Evolutionary conservation across 1,284 basidiomycete genomes (phyloP).

Genomic region (Coniferiporia weirii): DNA sequence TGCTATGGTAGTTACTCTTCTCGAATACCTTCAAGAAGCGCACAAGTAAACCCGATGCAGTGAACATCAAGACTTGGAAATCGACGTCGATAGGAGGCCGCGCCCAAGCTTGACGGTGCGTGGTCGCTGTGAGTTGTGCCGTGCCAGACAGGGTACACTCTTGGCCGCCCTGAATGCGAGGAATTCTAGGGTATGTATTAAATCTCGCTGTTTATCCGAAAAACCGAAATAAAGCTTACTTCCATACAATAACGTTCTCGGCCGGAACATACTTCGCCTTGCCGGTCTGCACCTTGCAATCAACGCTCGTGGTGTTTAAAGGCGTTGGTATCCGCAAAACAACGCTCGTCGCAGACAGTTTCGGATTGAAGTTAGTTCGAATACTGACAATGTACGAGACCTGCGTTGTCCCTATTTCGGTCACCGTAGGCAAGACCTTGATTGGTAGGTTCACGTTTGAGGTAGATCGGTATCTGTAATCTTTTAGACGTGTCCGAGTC

Average conservation of each 20-base stretch:
- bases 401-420: constrained; percentile 85
- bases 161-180: constrained; percentile 87
- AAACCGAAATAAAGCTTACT: constrained; percentile 53
- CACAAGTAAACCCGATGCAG: constrained; percentile 91
- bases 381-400: constrained; percentile 91
- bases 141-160: constrained; percentile 85
- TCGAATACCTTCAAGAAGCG: constrained; percentile 98
- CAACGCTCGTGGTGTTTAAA: constrained; percentile 87
- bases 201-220: constrained; percentile 1
- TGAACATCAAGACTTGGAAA: constrained; percentile 99
- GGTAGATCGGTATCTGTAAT: constrained; percentile 84
- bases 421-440: constrained; percentile 85
- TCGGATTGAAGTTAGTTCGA: constrained; percentile 86
- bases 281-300: constrained; percentile 85
- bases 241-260: constrained; percentile 97
- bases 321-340: constrained; percentile 94
- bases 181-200: constrained; percentile 53
- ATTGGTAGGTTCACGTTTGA: constrained; percentile 94
- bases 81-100: constrained; percentile 96
- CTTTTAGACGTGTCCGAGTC: constrained; percentile 5
- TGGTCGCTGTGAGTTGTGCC: constrained; percentile 82
- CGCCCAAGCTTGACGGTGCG: constrained; percentile 91
- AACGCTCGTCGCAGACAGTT: constrained; percentile 91
- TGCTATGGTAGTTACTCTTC: constrained; percentile 87
- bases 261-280: constrained; percentile 97